A percentile compares a stretch with the other conserved stretches of the same genome.
Conservation (phyloP, 148 eudicot species). For the Silene latifolia region DNA sequence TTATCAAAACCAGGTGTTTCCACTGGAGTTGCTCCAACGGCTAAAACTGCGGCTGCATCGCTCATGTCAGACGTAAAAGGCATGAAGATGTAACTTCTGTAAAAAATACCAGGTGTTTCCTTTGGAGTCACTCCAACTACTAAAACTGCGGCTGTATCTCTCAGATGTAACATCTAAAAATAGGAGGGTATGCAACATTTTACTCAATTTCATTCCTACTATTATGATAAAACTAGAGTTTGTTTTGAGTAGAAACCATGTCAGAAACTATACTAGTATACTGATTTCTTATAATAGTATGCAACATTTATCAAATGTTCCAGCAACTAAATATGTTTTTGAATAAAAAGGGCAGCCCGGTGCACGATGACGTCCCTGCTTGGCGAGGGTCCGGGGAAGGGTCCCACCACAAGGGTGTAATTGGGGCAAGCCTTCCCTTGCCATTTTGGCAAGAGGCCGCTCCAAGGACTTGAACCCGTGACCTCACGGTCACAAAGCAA, state of each 20-base stretch:
- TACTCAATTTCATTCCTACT: neutral
- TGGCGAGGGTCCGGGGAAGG: too few species aligned
- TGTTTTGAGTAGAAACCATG: neutral
- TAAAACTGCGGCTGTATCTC: conserved; percentile 91
- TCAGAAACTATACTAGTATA: neutral
- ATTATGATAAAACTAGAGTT: neutral
- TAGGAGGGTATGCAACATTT: conserved; percentile 12
- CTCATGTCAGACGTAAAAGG: conserved; percentile 90
- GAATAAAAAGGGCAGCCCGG: neutral
- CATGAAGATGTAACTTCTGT: conserved; percentile 42
- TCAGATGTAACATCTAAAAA: conserved; percentile 35
- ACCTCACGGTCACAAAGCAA: too few species aligned
- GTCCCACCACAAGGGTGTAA: too few species aligned
- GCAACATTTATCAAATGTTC: neutral
- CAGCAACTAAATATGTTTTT: neutral
- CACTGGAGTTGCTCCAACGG: conserved; percentile 87
- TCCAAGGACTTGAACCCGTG: too few species aligned
- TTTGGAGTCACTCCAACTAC: conserved; percentile 89
- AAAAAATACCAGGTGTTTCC: conserved; percentile 60
- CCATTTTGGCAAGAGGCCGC: too few species aligned
- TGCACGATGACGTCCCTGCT: too few species aligned
- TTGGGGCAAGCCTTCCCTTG: too few species aligned
- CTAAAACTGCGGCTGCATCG: conserved; percentile 94
- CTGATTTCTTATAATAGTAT: neutral
- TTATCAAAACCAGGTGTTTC: conserved; percentile 82